phyloP scores from a whole-genome alignment of 2,329 filamentous ascomycete genomes.

The Cryphonectria parasitica region DNA sequence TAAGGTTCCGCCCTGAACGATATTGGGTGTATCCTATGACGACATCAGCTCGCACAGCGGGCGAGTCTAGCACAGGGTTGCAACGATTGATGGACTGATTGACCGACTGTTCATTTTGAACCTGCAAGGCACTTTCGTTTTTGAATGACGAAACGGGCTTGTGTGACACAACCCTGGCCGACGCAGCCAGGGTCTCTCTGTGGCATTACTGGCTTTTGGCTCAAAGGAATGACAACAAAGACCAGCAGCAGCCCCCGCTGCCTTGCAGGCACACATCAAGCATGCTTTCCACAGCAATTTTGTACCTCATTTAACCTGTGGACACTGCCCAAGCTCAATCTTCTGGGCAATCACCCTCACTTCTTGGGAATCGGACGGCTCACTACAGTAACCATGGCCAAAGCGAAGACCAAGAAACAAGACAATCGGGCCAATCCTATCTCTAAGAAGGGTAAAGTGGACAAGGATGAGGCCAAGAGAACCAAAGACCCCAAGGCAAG shows the following conservation, averaged over 20 bases:
- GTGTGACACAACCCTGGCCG: constrained; percentile 10
- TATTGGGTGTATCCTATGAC: background rate
- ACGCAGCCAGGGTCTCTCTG: constrained; percentile 8
- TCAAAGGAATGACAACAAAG: constrained; percentile 2
- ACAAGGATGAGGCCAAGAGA: constrained; percentile 1
- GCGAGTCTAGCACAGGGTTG: background rate
- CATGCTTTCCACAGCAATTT: background rate
- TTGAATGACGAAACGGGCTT: constrained; percentile 9
- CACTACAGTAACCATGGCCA: constrained; percentile 18
- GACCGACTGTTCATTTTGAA: background rate
- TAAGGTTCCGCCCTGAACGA: background rate
- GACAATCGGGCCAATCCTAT: constrained; percentile 26
- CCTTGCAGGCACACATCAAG: constrained; percentile 7
- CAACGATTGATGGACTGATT: background rate
- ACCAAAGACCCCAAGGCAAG: constrained; percentile 21
- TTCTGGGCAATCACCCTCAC: background rate
- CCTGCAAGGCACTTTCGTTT: background rate
- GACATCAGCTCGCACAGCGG: background rate
- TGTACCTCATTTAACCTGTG: background rate
- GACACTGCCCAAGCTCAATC: background rate
- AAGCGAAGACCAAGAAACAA: constrained; percentile 23
- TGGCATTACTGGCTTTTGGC: background rate
- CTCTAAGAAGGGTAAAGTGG: constrained; percentile 21
- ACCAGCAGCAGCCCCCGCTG: background rate
- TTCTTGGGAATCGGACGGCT: background rate